These are phyloP conservation scores for Micromonas commoda DNA, from an alignment of 139 green algal species.

Conservation along the genomic window DNA sequence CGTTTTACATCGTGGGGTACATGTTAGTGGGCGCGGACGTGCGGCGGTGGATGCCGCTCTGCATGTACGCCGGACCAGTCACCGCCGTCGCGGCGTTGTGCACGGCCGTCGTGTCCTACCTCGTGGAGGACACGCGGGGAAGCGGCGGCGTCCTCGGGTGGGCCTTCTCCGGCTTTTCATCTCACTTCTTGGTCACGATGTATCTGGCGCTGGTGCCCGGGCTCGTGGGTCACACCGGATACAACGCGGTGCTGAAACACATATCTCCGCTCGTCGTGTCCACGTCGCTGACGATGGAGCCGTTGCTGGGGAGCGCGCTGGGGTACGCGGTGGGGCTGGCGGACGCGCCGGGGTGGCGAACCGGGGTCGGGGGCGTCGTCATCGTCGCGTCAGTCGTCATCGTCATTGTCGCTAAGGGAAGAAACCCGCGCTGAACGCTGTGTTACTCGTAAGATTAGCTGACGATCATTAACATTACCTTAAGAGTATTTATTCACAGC, in stretches of 20 bases:
- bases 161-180: neutral
- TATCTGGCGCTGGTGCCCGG: slow-evolving; percentile 64
- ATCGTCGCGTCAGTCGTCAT: neutral
- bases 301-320: slow-evolving; percentile 61
- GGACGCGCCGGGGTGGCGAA: neutral
- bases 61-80: slow-evolving; percentile 65
- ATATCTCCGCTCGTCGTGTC: slow-evolving; percentile 53
- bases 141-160: neutral
- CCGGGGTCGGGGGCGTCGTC: neutral
- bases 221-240: slow-evolving; percentile 55
- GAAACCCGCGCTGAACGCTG: too few relatives aligned
- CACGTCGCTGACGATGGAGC: slow-evolving; percentile 70
- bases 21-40: slow-evolving; percentile 39
- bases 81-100: slow-evolving; percentile 34
- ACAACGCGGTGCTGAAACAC: slow-evolving; percentile 43
- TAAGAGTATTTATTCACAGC: too few relatives aligned
- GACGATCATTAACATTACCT: too few relatives aligned
- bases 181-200: slow-evolving; percentile 45
- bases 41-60: slow-evolving; percentile 63
- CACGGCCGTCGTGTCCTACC: neutral
- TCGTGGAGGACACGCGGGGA: neutral
- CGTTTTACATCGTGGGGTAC: slow-evolving; percentile 50
- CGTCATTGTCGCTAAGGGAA: neutral
- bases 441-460: too few relatives aligned
- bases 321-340: slow-evolving; percentile 54